Evolutionary conservation across 202 grass and related monocot genomes (phyloP).

Genomic region (Saccharum hybrid): DNA sequence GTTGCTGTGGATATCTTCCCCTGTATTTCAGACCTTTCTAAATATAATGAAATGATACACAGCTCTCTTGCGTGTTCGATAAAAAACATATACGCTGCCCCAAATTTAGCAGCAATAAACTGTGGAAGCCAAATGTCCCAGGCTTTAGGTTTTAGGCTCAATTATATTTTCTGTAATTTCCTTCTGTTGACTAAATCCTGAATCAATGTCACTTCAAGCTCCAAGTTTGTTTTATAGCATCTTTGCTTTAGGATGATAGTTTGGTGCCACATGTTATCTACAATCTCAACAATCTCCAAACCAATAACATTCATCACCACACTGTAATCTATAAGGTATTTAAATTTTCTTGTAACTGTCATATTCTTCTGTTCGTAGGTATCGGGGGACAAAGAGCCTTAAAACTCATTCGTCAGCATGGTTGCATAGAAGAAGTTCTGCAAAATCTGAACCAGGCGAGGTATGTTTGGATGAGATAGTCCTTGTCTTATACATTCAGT

Average conservation of each 20-base stretch:
- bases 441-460: slow-evolving; percentile 83
- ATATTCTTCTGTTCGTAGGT: slow-evolving; percentile 53
- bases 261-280: slow-evolving; percentile 33
- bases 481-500: slow-evolving; percentile 17
- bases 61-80: background rate
- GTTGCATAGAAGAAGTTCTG: slow-evolving; percentile 84
- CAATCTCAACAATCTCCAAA: slow-evolving; percentile 17
- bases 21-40: background rate
- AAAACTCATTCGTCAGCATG: slow-evolving; percentile 88
- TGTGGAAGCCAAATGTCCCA: slow-evolving; percentile 10
- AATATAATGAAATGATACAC: background rate
- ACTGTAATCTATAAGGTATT: slow-evolving; percentile 22
- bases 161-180: slow-evolving; percentile 16
- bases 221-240: slow-evolving; percentile 19
- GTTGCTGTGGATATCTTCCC: background rate
- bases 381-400: slow-evolving; percentile 92
- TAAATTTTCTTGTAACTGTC: slow-evolving; percentile 24
- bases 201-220: slow-evolving; percentile 24
- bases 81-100: slow-evolving; percentile 4
- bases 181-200: slow-evolving; percentile 24
- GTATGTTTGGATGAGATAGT: slow-evolving; percentile 45
- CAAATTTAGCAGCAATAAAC: slow-evolving; percentile 20
- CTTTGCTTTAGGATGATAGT: slow-evolving; percentile 34
- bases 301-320: background rate
- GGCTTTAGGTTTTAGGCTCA: slow-evolving; percentile 21